Base-by-base conservation (phyloP, 2,329 filamentous ascomycete genomes). In the Orbilia blumenaviensis region DNA sequence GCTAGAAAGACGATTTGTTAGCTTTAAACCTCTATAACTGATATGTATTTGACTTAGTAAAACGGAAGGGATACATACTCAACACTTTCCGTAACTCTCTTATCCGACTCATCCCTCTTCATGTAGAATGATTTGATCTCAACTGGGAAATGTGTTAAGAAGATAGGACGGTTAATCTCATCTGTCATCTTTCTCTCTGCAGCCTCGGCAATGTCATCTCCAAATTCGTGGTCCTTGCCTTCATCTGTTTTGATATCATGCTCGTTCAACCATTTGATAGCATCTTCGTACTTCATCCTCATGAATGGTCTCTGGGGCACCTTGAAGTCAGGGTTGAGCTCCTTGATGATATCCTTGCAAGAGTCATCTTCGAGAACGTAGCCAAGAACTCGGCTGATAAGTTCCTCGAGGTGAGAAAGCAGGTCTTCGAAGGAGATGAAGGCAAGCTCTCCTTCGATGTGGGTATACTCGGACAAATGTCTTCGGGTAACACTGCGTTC, bases 101-200 rank as follows among this genome's bases (percentile, higher is more conserved):
- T 85, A 82, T 99, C 95, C 29, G 87, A 84, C 46, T 87, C 86
- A 80, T 94, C 95, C 84, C 91, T 94, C 84, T 94, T 91, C 95
- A 99, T 99, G 88, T 99, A 99, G 84, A 99, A 99, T 0, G 95
- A 92, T 87, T 99, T 99, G 87, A 99, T 97, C 85, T 94, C 93
- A 74, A 90, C 90, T 18, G 95, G 95, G 89, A 99, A 99, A 85
- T 98, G 94, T 1, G 94, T 98, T 44, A 98, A 87, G 86, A 98
- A 92, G 83, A 99, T 97, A 77, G 95, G 95, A 66, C 89, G 86
- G 89, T 96, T 95, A 86, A 99, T 96, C 80, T 91, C 91, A 83
- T 99, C 95, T 0, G 94, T 98, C 95, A 99, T 99, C 82, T 87
- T 89, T 80, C 95, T 91, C 87, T 99, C 95, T 10, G 95, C 95